Evolutionary conservation across 257 asterid genomes (phyloP), one percentile per base, ranked within the genome.

Genomic region (Penstemon barbatus): DNA sequence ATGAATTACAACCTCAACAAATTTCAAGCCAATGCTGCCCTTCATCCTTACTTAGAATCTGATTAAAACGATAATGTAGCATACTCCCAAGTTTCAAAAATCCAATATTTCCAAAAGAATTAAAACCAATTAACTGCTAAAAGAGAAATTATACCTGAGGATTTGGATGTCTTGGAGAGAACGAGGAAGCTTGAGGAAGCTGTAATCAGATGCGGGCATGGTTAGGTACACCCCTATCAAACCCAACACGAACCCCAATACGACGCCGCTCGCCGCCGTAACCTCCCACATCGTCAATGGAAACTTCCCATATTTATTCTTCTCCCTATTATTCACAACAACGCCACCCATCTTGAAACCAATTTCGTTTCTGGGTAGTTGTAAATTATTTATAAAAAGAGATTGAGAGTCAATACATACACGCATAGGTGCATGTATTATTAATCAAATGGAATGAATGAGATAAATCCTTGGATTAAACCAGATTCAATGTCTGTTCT

Each of bases 131-230:
- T 13, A 9, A 73, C 10, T 38, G 4, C 65, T 36, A 61, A n/a
- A 7, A 4, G 40, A 6, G 5, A 4, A 50, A 36, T 6, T 43
- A 19, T 69, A 91, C 98, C 94, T 89, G 74, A 92, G 95, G 71
- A 87, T 74, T 73, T 92, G 98, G 63, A 92, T 85, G 81, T 92
- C 98, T 77, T 89, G 74, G 37, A 92, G 88, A 63, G 94, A 77
- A 63, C 91, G 90, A 4, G 98, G 98, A 62, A 92, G 92, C 88
- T 85, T 89, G 68, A 92, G 95, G 82, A 92, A 89, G 85, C 86
- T 89, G 74, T 89, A 92, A 85, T 92, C 98, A 13, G 98, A 86
- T 13, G 84, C 84, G 36, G 98, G 98, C 97, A 92, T 78, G 57
- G 98, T 90, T 15, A 92, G 71, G 68, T 92, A 92, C 18, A 92